A percentile compares a stretch with the other conserved stretches of the same genome.
Evolutionary conservation across 2,329 filamentous ascomycete species (phyloP).

Genomic region (Verticillium nubilum): DNA sequence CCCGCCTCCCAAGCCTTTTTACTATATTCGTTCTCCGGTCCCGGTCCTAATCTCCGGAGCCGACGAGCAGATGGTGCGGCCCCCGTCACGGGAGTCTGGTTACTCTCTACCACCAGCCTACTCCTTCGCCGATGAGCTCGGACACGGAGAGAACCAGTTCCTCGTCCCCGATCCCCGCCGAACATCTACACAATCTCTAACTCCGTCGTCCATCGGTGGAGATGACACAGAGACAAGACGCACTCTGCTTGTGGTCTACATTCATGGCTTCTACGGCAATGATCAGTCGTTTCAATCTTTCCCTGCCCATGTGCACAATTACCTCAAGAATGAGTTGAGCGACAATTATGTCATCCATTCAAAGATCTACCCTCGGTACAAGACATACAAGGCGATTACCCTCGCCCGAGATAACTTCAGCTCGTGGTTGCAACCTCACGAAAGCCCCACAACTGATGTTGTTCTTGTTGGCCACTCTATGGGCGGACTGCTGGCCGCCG

Average conservation of each 20-base stretch:
- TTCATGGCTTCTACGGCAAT: conserved; percentile 88
- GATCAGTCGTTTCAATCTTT: conserved; percentile 85
- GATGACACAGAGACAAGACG: conserved; percentile 32
- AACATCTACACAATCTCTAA: conserved; percentile 37
- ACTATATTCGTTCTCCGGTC: not conserved
- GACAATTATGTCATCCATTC: conserved; percentile 79
- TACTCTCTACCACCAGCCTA: not conserved
- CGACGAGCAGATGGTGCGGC: not conserved
- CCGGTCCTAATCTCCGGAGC: not conserved
- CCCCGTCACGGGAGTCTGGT: not conserved
- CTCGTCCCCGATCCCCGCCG: conserved; percentile 35
- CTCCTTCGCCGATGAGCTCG: not conserved
- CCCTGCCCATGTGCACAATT: conserved; percentile 77
- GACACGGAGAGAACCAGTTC: not conserved
- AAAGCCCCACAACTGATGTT: conserved; percentile 68
- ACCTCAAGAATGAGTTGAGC: conserved; percentile 59
- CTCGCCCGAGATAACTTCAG: conserved; percentile 80
- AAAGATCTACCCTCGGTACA: conserved; percentile 79
- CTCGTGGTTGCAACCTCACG: conserved; percentile 73
- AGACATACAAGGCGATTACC: conserved; percentile 65
- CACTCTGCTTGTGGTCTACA: conserved; percentile 70
- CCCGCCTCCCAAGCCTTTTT: not conserved
- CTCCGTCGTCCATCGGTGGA: conserved; percentile 16
- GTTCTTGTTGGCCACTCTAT: conserved; percentile 85
- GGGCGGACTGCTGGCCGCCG: conserved; percentile 77